Evolutionary conservation across 2,329 filamentous ascomycete genomes (phyloP).

Genomic region (Exophiala dermatitidis): DNA sequence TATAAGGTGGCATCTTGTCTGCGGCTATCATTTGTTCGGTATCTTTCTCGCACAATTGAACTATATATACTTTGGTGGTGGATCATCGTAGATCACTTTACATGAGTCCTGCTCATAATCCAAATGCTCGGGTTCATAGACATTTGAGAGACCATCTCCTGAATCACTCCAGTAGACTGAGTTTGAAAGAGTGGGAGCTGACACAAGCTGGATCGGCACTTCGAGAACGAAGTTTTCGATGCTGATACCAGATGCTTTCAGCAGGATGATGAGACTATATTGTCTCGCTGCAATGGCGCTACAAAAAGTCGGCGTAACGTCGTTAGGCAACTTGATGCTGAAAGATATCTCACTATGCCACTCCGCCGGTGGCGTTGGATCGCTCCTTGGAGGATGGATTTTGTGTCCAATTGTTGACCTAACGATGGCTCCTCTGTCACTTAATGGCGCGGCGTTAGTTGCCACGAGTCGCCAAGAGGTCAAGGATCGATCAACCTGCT

Average conservation of each 20-base stretch:
- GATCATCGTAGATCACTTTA: too few relatives aligned
- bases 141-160: too few relatives aligned
- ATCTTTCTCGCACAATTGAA: too few relatives aligned
- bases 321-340: neutral
- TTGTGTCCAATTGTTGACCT: neutral
- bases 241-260: neutral
- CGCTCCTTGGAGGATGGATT: neutral
- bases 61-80: too few relatives aligned
- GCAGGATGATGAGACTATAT: neutral
- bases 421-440: neutral
- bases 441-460: neutral
- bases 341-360: neutral
- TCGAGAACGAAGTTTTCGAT: slow-evolving; percentile 3
- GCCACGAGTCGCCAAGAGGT: neutral
- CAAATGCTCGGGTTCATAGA: too few relatives aligned
- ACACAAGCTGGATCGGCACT: slow-evolving; percentile 2
- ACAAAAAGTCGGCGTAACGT: slow-evolving; percentile 2
- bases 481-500: neutral
- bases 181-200: too few relatives aligned
- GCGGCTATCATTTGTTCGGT: too few relatives aligned
- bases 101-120: too few relatives aligned
- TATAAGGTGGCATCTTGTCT: too few relatives aligned
- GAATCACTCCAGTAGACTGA: too few relatives aligned
- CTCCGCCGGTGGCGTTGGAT: neutral
- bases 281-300: slow-evolving; percentile 3